Percentiles rank a stretch among this genome's conserved stretches.
phyloP scores from a whole-genome alignment of 768 basidiomycete genomes.

The Rhodotorula taiwanensis region DNA sequence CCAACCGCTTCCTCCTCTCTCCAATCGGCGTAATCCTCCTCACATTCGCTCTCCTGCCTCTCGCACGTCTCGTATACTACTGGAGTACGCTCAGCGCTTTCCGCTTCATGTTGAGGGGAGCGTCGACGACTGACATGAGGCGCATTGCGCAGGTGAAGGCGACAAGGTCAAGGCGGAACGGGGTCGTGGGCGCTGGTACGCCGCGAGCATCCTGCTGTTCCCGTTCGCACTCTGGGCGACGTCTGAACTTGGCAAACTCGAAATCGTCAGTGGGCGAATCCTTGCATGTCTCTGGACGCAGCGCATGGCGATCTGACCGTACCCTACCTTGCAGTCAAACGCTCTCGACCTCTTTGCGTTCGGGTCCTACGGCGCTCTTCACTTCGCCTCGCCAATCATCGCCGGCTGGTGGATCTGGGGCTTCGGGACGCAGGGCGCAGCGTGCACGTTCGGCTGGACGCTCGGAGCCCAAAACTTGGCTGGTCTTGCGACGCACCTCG shows the following conservation, averaged over 20 bases:
- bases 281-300: no score
- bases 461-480: conserved; percentile 31
- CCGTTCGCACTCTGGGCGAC: conserved; percentile 7
- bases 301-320: no score
- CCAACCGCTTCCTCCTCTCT: conserved; percentile 17
- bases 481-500: conserved; percentile 30
- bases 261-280: conserved; percentile 19
- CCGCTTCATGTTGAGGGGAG: background rate
- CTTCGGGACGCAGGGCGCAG: conserved; percentile 30
- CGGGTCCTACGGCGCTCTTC: conserved; percentile 30
- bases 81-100: background rate
- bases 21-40: conserved; percentile 15
- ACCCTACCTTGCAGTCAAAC: no score
- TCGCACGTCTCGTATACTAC: conserved; percentile 25
- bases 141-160: background rate
- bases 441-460: conserved; percentile 27
- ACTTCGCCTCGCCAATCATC: conserved; percentile 33
- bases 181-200: conserved; percentile 17
- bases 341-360: conserved; percentile 27
- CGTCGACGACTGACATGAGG: background rate
- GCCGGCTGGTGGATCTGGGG: conserved; percentile 36
- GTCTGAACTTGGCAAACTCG: conserved; percentile 2
- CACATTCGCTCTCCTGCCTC: conserved; percentile 22
- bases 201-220: conserved; percentile 10
- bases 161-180: conserved; percentile 10